Evolutionary conservation across 2,329 filamentous ascomycete genomes (phyloP).

Genomic region (Blastomyces gilchristii): DNA sequence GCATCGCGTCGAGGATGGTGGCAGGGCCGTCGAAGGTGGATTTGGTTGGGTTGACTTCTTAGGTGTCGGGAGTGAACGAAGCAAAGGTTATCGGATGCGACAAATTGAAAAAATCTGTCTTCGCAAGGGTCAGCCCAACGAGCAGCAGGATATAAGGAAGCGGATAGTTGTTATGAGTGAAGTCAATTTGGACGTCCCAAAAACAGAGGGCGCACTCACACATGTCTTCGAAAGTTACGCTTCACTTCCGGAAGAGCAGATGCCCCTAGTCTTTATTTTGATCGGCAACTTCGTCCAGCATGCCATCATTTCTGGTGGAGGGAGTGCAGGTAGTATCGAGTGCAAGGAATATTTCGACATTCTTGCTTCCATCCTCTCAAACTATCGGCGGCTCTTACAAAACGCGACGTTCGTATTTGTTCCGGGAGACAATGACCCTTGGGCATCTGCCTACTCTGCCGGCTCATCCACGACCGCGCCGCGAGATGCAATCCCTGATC

Average conservation of each 20-base stretch:
- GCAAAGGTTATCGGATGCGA: constrained; percentile 72
- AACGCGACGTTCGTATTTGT: constrained; percentile 82
- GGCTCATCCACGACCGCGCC: constrained; percentile 39
- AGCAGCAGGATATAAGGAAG: constrained; percentile 26
- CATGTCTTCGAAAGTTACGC: constrained; percentile 70
- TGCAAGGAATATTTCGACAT: constrained; percentile 95
- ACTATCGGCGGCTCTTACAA: constrained; percentile 72
- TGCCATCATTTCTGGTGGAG: constrained; percentile 52
- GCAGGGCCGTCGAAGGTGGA: constrained; percentile 43
- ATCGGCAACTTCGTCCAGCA: constrained; percentile 69
- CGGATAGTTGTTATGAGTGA: constrained; percentile 72
- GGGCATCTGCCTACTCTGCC: constrained; percentile 67
- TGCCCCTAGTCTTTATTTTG: constrained; percentile 70
- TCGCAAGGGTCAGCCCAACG: constrained; percentile 25
- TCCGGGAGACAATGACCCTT: constrained; percentile 95
- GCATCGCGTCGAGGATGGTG: constrained; percentile 30
- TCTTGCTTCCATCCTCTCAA: constrained; percentile 68
- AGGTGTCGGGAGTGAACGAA: constrained; percentile 79
- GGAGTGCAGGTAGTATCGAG: constrained; percentile 74
- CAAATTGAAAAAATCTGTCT: constrained; percentile 63
- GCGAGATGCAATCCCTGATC: constrained; percentile 57
- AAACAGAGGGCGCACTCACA: constrained; percentile 67
- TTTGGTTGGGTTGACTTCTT: constrained; percentile 98
- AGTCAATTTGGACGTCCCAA: constrained; percentile 73
- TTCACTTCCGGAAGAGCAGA: constrained; percentile 50